Percentiles rank a stretch among this genome's conserved stretches.
These are phyloP conservation scores for Daldinia bambusicola DNA, from an alignment of 495 filamentous ascomycete genomes.

Conservation along the genomic window DNA sequence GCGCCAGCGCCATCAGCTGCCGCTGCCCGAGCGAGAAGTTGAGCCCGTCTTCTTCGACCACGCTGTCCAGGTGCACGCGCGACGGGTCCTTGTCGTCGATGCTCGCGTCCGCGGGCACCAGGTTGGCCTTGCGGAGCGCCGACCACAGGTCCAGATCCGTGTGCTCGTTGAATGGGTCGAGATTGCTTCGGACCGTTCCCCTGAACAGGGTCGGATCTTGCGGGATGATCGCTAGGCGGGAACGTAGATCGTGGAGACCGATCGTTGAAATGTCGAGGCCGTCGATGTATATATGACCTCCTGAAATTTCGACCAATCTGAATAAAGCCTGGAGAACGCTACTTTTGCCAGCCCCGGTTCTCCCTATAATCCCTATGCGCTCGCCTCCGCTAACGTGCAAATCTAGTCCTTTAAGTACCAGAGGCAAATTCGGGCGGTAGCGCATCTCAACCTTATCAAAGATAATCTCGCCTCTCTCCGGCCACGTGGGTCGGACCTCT, in stretches of 20 bases:
- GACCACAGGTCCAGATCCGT: constrained; percentile 88
- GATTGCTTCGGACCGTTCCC: constrained; percentile 88
- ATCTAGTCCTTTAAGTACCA: constrained; percentile 80
- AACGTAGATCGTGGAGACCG: constrained; percentile 86
- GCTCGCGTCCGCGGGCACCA: constrained; percentile 66
- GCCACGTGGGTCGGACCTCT: constrained; percentile 78
- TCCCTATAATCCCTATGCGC: constrained; percentile 91
- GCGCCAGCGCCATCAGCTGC: constrained; percentile 93
- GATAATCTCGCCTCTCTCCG: constrained; percentile 82
- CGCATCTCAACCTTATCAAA: constrained; percentile 92
- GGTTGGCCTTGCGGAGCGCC: constrained; percentile 81
- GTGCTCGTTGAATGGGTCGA: constrained; percentile 92
- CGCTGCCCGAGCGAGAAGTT: constrained; percentile 98
- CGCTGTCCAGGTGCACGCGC: constrained; percentile 82
- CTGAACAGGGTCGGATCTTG: constrained; percentile 96
- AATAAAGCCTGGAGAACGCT: constrained; percentile 95
- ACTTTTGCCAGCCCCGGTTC: constrained; percentile 94
- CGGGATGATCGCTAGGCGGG: constrained; percentile 91
- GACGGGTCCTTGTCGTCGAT: constrained; percentile 50
- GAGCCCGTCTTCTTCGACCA: constrained; percentile 92
- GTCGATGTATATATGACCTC: constrained; percentile 88
- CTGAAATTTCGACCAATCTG: constrained; percentile 84
- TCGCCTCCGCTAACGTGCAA: constrained; percentile 86
- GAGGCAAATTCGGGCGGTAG: constrained; percentile 82
- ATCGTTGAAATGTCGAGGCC: constrained; percentile 87